phyloP scores from a whole-genome alignment of 75 land plant genomes.

The Adiantum capillusveneris region DNA sequence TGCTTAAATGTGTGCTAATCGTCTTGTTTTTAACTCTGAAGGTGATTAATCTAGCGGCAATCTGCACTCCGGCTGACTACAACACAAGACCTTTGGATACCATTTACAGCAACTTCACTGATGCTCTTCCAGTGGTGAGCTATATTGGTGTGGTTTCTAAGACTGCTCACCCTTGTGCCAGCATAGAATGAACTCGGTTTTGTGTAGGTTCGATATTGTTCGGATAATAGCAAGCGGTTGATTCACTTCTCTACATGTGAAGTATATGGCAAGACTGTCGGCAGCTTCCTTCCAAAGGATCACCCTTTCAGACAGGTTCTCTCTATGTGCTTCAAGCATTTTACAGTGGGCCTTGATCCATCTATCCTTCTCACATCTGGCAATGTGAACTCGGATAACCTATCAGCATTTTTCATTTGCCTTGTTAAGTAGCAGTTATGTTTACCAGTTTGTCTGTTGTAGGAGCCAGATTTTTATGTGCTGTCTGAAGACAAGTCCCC shows the following conservation, averaged over 20 bases:
- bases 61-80: conserved; percentile 96
- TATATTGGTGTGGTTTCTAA: neutral
- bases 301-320: conserved; percentile 64
- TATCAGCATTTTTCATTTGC: no score
- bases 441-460: neutral
- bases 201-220: conserved; percentile 69
- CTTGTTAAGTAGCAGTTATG: no score
- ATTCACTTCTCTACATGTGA: conserved; percentile 99
- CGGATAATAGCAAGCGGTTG: conserved; percentile 72
- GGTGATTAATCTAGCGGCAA: conserved; percentile 96
- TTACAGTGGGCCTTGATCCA: no score
- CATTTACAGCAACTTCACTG: conserved; percentile 94
- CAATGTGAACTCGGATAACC: no score
- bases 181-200: neutral
- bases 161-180: neutral
- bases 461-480: conserved; percentile 81
- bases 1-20: no score
- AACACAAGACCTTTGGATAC: conserved; percentile 88
- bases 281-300: conserved; percentile 89
- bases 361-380: no score
- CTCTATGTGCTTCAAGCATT: neutral
- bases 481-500: conserved; percentile 85
- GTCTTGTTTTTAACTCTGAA: conserved; percentile 28
- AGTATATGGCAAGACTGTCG: conserved; percentile 92
- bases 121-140: conserved; percentile 92